phyloP scores from a whole-genome alignment of 2,329 filamentous ascomycete species.

The Pseudogymnoascus sp. region DNA sequence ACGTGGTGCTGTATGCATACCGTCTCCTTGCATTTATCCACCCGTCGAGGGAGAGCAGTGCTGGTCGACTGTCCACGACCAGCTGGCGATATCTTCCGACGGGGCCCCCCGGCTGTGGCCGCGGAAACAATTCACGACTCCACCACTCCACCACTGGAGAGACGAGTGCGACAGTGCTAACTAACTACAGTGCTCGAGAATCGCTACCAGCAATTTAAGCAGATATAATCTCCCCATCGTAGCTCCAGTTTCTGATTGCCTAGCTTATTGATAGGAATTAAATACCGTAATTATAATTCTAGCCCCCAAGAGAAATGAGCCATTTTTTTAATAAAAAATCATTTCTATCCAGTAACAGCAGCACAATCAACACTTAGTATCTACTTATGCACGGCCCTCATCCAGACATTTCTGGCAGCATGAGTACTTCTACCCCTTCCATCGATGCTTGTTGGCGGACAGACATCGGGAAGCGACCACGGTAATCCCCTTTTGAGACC shows the following conservation, averaged over 20 bases:
- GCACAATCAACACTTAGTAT: background rate
- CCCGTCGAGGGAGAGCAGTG: background rate
- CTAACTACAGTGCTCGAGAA: background rate
- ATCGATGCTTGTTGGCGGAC: background rate
- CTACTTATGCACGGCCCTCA: background rate
- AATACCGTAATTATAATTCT: background rate
- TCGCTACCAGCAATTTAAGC: background rate
- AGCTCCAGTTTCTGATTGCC: background rate
- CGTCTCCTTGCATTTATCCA: slow-evolving; percentile 2
- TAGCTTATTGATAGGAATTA: background rate
- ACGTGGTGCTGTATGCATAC: background rate
- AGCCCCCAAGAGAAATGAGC: background rate
- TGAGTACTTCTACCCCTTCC: background rate
- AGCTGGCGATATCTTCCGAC: slow-evolving; percentile 1
- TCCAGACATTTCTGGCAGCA: background rate
- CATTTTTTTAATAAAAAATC: background rate
- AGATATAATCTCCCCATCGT: background rate
- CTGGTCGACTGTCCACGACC: background rate
- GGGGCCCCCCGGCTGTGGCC: slow-evolving; percentile 6
- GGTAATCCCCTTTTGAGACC: background rate
- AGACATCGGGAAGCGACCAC: background rate
- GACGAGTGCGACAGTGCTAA: background rate
- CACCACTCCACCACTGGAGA: slow-evolving; percentile 1
- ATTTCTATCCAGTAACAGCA: background rate
- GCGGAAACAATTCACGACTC: slow-evolving; percentile 1